phyloP scores from a whole-genome alignment of 805 yeast genomes.

The Grigorovia yakushimaensis region DNA sequence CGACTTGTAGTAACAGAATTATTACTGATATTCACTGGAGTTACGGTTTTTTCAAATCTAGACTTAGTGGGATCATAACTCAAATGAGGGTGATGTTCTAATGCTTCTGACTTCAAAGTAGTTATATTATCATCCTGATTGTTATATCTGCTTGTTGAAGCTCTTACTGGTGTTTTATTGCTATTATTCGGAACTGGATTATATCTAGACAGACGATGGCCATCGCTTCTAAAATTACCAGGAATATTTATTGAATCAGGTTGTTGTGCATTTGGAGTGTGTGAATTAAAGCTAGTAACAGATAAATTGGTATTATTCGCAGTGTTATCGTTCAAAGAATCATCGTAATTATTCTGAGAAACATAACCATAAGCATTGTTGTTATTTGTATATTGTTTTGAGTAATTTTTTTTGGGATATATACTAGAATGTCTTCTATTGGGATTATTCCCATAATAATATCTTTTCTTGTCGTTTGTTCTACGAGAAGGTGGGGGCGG shows the following conservation, averaged over 20 bases:
- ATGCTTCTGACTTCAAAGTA: background rate
- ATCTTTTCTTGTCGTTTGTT: conserved; percentile 21
- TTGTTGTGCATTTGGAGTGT: background rate
- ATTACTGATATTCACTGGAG: background rate
- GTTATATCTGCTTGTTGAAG: background rate
- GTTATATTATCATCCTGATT: background rate
- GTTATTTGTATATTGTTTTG: background rate
- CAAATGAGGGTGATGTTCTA: background rate
- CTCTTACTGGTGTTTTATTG: background rate
- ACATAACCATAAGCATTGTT: background rate
- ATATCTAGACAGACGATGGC: conserved; percentile 1
- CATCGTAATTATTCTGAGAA: background rate
- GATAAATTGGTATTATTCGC: background rate
- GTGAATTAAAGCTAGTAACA: background rate
- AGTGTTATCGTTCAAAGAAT: background rate
- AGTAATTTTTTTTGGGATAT: conserved; percentile 11
- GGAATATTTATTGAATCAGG: background rate
- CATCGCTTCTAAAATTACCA: background rate
- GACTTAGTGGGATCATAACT: background rate
- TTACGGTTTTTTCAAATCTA: background rate
- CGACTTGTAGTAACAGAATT: conserved; percentile 1
- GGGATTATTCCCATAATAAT: conserved; percentile 22
- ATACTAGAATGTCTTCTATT: conserved; percentile 16
- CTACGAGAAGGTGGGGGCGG: conserved; percentile 12
- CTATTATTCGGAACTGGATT: background rate